phyloP scores from a whole-genome alignment of 2,329 filamentous ascomycete species.

The Xylariaceae sp. region DNA sequence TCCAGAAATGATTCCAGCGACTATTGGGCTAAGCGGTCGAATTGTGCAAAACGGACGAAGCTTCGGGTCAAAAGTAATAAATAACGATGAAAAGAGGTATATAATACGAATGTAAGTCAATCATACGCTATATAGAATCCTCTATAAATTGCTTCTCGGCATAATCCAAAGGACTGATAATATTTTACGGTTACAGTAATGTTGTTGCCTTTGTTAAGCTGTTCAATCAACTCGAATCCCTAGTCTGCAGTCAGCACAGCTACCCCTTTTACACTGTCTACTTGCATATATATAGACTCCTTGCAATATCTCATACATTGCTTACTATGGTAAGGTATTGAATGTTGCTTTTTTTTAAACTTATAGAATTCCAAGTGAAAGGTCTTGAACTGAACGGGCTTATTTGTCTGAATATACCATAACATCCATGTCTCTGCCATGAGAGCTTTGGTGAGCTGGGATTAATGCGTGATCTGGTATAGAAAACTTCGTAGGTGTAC shows the following conservation, averaged over 20 bases:
- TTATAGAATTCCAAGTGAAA: background rate
- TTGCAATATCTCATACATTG: background rate
- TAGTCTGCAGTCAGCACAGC: slow-evolving; percentile 23
- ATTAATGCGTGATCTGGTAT: too few relatives aligned
- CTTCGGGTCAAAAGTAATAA: too few relatives aligned
- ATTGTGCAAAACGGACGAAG: too few relatives aligned
- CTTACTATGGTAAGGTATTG: background rate
- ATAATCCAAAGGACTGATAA: slow-evolving; percentile 8
- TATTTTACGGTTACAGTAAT: slow-evolving; percentile 28
- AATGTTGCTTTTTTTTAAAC: background rate
- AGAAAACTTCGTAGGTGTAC: too few relatives aligned
- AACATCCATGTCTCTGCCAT: slow-evolving; percentile 47
- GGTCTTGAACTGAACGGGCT: slow-evolving; percentile 18
- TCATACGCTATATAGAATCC: too few relatives aligned
- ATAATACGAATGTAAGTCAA: too few relatives aligned
- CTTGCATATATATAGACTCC: background rate
- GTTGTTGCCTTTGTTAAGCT: slow-evolving; percentile 25
- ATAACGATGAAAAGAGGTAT: too few relatives aligned
- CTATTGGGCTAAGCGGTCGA: too few relatives aligned
- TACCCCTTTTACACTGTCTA: slow-evolving; percentile 14
- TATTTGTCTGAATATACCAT: slow-evolving; percentile 39
- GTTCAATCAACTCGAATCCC: slow-evolving; percentile 29
- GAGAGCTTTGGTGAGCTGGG: slow-evolving; percentile 44
- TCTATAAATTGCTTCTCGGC: too few relatives aligned
- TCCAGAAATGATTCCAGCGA: too few relatives aligned